phyloP scores from a whole-genome alignment of 2,329 filamentous ascomycete species.

The Pestalotiopsis fici region DNA sequence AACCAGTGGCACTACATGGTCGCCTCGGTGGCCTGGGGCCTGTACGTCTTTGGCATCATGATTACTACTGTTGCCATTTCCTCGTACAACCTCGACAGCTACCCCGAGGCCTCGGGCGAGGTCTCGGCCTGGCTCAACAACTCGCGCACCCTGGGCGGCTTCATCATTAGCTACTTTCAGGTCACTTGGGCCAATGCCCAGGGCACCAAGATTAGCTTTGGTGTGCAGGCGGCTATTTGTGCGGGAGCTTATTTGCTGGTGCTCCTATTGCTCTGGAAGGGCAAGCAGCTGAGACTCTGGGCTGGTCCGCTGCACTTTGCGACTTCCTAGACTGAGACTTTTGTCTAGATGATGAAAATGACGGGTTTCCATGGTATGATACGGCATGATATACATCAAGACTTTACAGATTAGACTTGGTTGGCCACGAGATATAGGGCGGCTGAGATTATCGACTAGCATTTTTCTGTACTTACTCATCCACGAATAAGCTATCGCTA shows the following conservation, averaged over 20 bases:
- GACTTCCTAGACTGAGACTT: conserved; percentile 12
- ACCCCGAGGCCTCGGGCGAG: conserved; percentile 56
- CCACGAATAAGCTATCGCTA: not conserved
- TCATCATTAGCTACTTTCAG: conserved; percentile 54
- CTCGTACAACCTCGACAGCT: conserved; percentile 54
- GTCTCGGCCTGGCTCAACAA: conserved; percentile 54
- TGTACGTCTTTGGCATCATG: conserved; percentile 59
- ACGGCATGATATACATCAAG: not conserved
- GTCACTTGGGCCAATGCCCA: conserved; percentile 46
- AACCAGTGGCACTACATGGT: conserved; percentile 53
- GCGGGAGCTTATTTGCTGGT: conserved; percentile 35
- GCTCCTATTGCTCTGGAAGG: conserved; percentile 33
- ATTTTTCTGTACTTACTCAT: not conserved
- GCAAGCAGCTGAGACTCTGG: conserved; percentile 37
- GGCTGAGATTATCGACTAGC: not conserved
- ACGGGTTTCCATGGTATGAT: not conserved
- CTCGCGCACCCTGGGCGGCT: conserved; percentile 48
- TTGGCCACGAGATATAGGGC: not conserved
- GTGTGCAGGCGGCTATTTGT: conserved; percentile 46
- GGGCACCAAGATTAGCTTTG: conserved; percentile 45
- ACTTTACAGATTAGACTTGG: not conserved
- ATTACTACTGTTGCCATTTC: conserved; percentile 52
- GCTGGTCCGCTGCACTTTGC: conserved; percentile 34
- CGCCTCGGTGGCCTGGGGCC: conserved; percentile 48
- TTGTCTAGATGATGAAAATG: not conserved